A percentile compares a stretch with the other conserved stretches of the same genome.
These are phyloP conservation scores for Salinomyces thailandicus DNA, from an alignment of 2,329 filamentous ascomycete species.

Conservation along the genomic window DNA sequence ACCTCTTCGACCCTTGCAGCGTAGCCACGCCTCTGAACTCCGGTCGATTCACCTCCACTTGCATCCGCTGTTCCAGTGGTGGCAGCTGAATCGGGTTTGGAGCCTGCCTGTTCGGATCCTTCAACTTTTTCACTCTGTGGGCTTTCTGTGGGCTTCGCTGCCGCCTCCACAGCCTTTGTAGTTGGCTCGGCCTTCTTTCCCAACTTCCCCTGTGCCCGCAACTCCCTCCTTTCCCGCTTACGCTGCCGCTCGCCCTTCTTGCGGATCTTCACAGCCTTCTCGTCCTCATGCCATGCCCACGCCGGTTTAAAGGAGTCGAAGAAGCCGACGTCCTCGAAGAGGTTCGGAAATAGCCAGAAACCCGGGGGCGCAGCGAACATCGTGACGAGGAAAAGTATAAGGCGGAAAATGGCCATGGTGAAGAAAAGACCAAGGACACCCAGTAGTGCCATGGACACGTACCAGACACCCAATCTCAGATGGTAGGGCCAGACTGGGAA, in stretches of 20 bases:
- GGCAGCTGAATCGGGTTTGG: slow-evolving; percentile 10
- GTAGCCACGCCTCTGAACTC: slow-evolving; percentile 8
- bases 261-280: slow-evolving; percentile 27
- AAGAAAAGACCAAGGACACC: slow-evolving; percentile 89
- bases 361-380: slow-evolving; percentile 77
- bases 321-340: slow-evolving; percentile 98
- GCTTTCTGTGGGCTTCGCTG: slow-evolving; percentile 6
- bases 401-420: slow-evolving; percentile 89
- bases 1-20: slow-evolving; percentile 23
- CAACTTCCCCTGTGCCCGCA: slow-evolving; percentile 19
- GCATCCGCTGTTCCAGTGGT: slow-evolving; percentile 15
- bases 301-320: slow-evolving; percentile 92
- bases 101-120: no score
- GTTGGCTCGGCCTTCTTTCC: neutral
- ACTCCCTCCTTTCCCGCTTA: slow-evolving; percentile 24
- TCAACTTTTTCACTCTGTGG: no score
- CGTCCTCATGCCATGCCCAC: slow-evolving; percentile 82
- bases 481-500: slow-evolving; percentile 95
- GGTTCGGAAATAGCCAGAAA: slow-evolving; percentile 94
- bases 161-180: neutral
- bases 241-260: slow-evolving; percentile 26
- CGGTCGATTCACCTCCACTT: no score
- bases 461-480: slow-evolving; percentile 90
- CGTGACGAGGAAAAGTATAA: slow-evolving; percentile 88
- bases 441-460: slow-evolving; percentile 87